phyloP scores from a whole-genome alignment of 2,329 filamentous ascomycete genomes.

The Teratosphaeria nubilosa region DNA sequence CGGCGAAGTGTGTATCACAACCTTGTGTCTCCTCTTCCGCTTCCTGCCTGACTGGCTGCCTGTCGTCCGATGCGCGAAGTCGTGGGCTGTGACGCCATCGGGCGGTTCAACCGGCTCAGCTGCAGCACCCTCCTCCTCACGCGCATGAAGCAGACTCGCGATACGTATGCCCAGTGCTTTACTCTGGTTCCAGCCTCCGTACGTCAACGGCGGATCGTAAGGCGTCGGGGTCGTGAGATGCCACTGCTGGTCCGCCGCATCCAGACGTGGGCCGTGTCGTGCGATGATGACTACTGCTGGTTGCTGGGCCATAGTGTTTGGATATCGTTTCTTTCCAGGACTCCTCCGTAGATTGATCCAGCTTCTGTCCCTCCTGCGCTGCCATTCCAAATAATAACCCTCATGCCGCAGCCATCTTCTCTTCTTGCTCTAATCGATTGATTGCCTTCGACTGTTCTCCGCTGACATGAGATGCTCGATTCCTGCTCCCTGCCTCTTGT shows the following conservation, averaged over 20 bases:
- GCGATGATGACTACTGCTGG: slow-evolving; percentile 42
- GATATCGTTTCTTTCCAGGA: neutral
- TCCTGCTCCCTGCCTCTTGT: no score
- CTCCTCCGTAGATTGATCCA: neutral
- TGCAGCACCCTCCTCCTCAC: slow-evolving; percentile 33
- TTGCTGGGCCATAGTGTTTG: slow-evolving; percentile 30
- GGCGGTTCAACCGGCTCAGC: neutral
- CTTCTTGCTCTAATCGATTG: neutral
- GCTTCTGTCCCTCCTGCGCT: neutral
- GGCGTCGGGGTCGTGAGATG: slow-evolving; percentile 85
- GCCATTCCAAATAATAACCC: neutral
- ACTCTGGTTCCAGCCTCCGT: slow-evolving; percentile 85
- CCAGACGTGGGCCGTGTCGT: slow-evolving; percentile 88
- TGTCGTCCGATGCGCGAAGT: slow-evolving; percentile 7
- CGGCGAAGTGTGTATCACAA: slow-evolving; percentile 87
- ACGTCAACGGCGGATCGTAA: slow-evolving; percentile 91
- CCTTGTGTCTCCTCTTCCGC: slow-evolving; percentile 54
- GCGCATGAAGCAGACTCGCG: slow-evolving; percentile 53
- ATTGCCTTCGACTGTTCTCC: no score
- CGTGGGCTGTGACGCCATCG: slow-evolving; percentile 10
- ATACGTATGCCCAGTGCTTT: slow-evolving; percentile 75
- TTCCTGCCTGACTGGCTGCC: slow-evolving; percentile 7
- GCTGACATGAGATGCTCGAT: no score
- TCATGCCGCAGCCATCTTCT: neutral
- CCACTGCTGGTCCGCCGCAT: slow-evolving; percentile 92